Conservation (phyloP, 805 yeast genomes). For the Kodamaea restingae region DNA sequence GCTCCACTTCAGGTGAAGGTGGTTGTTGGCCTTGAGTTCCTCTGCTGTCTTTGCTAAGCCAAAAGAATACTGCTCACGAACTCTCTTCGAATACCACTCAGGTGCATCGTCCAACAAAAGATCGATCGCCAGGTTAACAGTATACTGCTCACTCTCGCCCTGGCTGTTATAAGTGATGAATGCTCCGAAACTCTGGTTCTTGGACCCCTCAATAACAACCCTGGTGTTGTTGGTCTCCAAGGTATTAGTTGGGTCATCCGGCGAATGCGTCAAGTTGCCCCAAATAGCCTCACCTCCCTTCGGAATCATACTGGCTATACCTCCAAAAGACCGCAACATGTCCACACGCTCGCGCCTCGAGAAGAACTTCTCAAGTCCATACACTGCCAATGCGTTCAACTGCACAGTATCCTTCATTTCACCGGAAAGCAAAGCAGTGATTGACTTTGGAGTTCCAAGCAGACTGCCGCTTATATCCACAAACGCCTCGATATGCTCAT, state of each 20-base stretch:
- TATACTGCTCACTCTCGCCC: slow-evolving; percentile 44
- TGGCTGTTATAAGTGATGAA: slow-evolving; percentile 11
- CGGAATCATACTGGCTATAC: slow-evolving; percentile 92
- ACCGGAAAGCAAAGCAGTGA: slow-evolving; percentile 89
- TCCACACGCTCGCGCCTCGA: slow-evolving; percentile 85
- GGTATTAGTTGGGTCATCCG: slow-evolving; percentile 57
- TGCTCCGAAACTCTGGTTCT: slow-evolving; percentile 13
- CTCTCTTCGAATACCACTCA: slow-evolving; percentile 66
- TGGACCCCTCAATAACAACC: slow-evolving; percentile 17
- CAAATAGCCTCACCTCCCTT: slow-evolving; percentile 90
- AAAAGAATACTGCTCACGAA: slow-evolving; percentile 66
- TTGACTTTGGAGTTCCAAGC: slow-evolving; percentile 91
- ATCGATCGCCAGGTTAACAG: slow-evolving; percentile 66
- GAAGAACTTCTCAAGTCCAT: slow-evolving; percentile 91
- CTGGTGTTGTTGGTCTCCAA: slow-evolving; percentile 17
- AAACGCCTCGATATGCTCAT: slow-evolving; percentile 73
- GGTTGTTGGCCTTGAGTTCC: slow-evolving; percentile 62
- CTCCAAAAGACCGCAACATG: slow-evolving; percentile 85
- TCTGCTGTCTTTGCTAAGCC: slow-evolving; percentile 62
- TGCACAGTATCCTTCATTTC: slow-evolving; percentile 98
- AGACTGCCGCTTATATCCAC: slow-evolving; percentile 88
- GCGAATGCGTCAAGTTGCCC: slow-evolving; percentile 69
- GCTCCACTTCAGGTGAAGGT: slow-evolving; percentile 80
- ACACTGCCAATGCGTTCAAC: slow-evolving; percentile 85
- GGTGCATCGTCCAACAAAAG: slow-evolving; percentile 64